These are phyloP conservation scores for Achaetomium macrosporum DNA, from an alignment of 2,329 filamentous ascomycete genomes.

Conservation along the genomic window DNA sequence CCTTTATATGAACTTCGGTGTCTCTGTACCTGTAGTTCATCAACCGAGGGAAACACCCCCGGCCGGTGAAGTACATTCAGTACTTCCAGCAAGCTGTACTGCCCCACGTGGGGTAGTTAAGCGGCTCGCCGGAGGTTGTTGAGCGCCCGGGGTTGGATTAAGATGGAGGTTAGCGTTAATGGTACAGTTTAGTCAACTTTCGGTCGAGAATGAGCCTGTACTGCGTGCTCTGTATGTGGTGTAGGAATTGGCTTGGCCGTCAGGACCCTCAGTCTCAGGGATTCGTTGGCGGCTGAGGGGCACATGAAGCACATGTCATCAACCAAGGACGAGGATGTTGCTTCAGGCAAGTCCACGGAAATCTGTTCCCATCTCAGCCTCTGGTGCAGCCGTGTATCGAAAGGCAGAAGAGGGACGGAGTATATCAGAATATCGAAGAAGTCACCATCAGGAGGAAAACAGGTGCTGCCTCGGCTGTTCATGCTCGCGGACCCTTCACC, in stretches of 20 bases:
- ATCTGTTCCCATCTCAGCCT: background rate
- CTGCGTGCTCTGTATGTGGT: too few species aligned
- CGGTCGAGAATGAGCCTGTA: too few species aligned
- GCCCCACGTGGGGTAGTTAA: background rate
- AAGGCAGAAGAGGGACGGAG: background rate
- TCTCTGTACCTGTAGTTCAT: too few species aligned
- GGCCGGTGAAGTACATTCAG: too few species aligned
- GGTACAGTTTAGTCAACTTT: too few species aligned
- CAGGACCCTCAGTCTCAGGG: too few species aligned
- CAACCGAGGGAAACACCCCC: too few species aligned
- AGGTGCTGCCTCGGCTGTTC: conserved; percentile 19
- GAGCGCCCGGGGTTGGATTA: too few species aligned
- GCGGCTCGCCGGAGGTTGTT: background rate
- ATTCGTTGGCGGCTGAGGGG: background rate
- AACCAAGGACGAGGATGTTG: background rate
- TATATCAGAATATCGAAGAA: background rate
- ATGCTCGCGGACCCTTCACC: conserved; percentile 15
- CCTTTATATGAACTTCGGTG: background rate
- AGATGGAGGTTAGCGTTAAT: too few species aligned
- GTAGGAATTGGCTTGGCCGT: too few species aligned
- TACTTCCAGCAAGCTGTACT: too few species aligned
- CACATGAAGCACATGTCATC: conserved; percentile 17
- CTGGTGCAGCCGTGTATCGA: background rate
- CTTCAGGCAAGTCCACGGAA: background rate
- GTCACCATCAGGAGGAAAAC: conserved; percentile 2